A percentile compares a stretch with the other conserved stretches of the same genome.
Conservation (phyloP, 441 rosid genomes). For the Cnidoscolus chayamansa region DNA sequence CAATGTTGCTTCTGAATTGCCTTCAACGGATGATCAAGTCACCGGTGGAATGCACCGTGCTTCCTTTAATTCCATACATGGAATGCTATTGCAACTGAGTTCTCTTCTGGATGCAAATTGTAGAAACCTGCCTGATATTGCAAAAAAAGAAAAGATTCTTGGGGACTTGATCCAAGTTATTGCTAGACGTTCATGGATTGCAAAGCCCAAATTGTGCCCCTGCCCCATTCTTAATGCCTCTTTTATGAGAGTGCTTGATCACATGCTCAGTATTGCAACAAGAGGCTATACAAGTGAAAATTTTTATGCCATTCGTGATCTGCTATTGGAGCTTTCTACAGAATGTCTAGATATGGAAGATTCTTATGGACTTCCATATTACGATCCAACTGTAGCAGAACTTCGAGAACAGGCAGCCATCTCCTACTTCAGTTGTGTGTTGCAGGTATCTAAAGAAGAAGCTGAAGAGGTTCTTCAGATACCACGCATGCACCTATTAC, state of each 20-base stretch:
- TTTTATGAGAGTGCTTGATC: slow-evolving; percentile 71
- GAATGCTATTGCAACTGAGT: slow-evolving; percentile 76
- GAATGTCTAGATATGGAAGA: slow-evolving; percentile 61
- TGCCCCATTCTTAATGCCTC: slow-evolving; percentile 80
- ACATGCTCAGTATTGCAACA: slow-evolving; percentile 69
- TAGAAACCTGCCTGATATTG: slow-evolving; percentile 68
- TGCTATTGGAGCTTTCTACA: slow-evolving; percentile 65
- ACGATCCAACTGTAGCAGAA: slow-evolving; percentile 79
- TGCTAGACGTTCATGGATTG: slow-evolving; percentile 64
- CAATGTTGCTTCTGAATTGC: slow-evolving; percentile 71
- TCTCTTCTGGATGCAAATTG: slow-evolving; percentile 80
- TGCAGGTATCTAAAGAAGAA: slow-evolving; percentile 55
- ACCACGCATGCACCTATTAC: slow-evolving; percentile 27
- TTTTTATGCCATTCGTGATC: slow-evolving; percentile 39
- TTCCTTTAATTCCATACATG: slow-evolving; percentile 75
- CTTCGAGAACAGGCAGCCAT: slow-evolving; percentile 77
- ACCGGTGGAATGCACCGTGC: slow-evolving; percentile 29
- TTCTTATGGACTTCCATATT: slow-evolving; percentile 53
- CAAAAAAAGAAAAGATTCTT: slow-evolving; percentile 77
- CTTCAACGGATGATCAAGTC: slow-evolving; percentile 30
- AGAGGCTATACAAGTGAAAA: slow-evolving; percentile 40
- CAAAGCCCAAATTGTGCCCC: slow-evolving; percentile 59
- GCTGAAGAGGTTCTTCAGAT: slow-evolving; percentile 38
- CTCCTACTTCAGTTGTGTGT: slow-evolving; percentile 77
- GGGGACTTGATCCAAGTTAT: slow-evolving; percentile 57